These are phyloP conservation scores for Aphanocladium album DNA, from an alignment of 2,329 filamentous ascomycete genomes.

Conservation along the genomic window DNA sequence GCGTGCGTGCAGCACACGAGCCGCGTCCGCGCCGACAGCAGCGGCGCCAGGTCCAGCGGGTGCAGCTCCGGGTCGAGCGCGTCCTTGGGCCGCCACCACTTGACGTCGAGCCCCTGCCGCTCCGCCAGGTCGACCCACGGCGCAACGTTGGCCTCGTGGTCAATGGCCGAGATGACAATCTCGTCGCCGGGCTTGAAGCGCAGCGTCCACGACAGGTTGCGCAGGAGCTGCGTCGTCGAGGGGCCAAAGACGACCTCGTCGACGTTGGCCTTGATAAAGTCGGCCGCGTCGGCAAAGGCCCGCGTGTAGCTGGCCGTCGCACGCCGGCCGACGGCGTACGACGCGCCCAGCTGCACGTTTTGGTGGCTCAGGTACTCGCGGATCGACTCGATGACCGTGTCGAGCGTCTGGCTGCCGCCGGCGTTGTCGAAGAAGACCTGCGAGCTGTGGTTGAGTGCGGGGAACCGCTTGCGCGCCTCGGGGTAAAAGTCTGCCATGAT, in stretches of 20 bases:
- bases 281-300: conserved; percentile 61
- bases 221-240: conserved; percentile 71
- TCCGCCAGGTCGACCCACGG: conserved; percentile 67
- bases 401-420: conserved; percentile 67
- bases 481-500: conserved; percentile 9
- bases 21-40: conserved; percentile 60
- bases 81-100: conserved; percentile 60
- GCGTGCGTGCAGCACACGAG: conserved; percentile 70
- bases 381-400: conserved; percentile 61
- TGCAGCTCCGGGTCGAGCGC: conserved; percentile 55
- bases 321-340: conserved; percentile 55
- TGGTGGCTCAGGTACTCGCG: conserved; percentile 59
- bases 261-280: conserved; percentile 61
- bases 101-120: conserved; percentile 55
- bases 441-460: conserved; percentile 54
- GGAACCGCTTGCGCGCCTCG: conserved; percentile 42
- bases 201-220: conserved; percentile 60
- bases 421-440: conserved; percentile 77
- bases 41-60: conserved; percentile 47
- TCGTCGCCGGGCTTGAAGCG: conserved; percentile 54
- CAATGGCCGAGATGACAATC: conserved; percentile 64
- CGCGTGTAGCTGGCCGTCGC: conserved; percentile 55
- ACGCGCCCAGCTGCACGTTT: conserved; percentile 73
- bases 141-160: conserved; percentile 74
- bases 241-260: conserved; percentile 68